A percentile compares a stretch with the other conserved stretches of the same genome.
These are phyloP conservation scores for Syzygium malaccense DNA, from an alignment of 441 rosid genomes.

Conservation along the genomic window DNA sequence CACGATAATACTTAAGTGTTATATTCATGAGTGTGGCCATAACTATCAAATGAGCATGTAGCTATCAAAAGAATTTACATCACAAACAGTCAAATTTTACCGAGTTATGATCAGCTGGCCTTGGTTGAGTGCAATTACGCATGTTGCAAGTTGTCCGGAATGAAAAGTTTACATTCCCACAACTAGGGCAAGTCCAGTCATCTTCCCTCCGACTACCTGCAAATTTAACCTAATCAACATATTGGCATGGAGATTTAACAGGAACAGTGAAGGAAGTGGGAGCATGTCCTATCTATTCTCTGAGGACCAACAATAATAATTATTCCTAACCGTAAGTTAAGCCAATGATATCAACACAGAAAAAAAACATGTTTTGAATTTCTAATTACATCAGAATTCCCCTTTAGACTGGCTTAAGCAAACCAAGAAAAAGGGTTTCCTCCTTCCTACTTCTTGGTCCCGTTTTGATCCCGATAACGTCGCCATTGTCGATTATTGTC, in stretches of 20 bases:
- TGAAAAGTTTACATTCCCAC: slow-evolving; percentile 96
- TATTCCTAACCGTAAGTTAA: background rate
- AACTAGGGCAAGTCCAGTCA: slow-evolving; percentile 98
- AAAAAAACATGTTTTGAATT: background rate
- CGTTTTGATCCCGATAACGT: background rate
- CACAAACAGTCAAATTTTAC: slow-evolving; percentile 27
- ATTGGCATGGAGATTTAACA: background rate
- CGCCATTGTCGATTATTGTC: background rate
- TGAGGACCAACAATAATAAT: background rate
- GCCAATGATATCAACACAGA: background rate
- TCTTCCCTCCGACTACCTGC: slow-evolving; percentile 96
- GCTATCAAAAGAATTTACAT: background rate
- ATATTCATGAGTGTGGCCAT: background rate
- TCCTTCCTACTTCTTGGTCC: background rate
- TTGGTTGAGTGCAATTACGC: slow-evolving; percentile 95
- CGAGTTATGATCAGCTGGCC: slow-evolving; percentile 90
- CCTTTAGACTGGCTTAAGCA: background rate
- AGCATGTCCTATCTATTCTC: background rate
- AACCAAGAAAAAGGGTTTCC: background rate
- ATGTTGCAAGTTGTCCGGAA: slow-evolving; percentile 97
- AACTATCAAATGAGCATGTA: background rate
- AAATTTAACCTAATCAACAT: background rate
- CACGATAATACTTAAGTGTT: background rate
- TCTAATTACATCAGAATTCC: background rate
- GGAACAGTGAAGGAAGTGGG: background rate